These are phyloP conservation scores for Agapanthus africanus DNA, from an alignment of 106 monocot species.

Conservation along the genomic window DNA sequence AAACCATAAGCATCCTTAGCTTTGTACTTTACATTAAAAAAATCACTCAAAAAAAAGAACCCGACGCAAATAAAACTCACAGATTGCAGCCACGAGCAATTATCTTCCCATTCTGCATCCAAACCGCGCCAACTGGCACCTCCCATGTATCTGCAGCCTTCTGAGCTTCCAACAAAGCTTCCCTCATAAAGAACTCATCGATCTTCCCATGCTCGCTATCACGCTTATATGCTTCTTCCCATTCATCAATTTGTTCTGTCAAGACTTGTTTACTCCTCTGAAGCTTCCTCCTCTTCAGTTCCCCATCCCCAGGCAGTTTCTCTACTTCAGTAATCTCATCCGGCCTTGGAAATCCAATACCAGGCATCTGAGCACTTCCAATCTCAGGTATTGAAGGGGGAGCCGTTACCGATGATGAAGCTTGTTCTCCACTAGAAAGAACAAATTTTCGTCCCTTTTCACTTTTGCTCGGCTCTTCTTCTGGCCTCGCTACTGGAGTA, in stretches of 20 bases:
- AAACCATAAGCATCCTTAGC: not conserved
- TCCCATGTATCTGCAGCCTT: conserved; percentile 87
- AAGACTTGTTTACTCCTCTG: conserved; percentile 62
- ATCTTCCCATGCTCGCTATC: conserved; percentile 58
- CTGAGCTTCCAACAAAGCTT: conserved; percentile 89
- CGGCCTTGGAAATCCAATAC: not conserved
- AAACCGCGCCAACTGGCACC: conserved; percentile 90
- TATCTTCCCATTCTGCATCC: conserved; percentile 79
- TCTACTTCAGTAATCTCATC: conserved; percentile 16
- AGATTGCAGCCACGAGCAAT: conserved; percentile 84
- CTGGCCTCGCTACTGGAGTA: conserved; percentile 1
- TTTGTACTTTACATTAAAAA: too few relatives aligned
- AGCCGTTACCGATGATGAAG: conserved; percentile 11
- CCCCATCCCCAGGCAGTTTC: conserved; percentile 33
- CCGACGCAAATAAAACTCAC: conserved; percentile 27
- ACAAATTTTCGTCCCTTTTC: too few relatives aligned
- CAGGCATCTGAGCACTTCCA: conserved; percentile 14
- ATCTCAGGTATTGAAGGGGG: conserved; percentile 13
- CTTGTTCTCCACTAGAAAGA: too few relatives aligned
- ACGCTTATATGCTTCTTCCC: conserved; percentile 74
- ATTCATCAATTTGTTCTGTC: conserved; percentile 64
- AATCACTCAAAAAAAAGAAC: not conserved
- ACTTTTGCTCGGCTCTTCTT: not conserved
- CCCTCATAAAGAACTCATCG: conserved; percentile 94
- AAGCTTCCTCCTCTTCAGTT: conserved; percentile 56